These are phyloP conservation scores for Phytophthora pinifolia DNA, from an alignment of 352 stramenopile genomes.

Conservation along the genomic window DNA sequence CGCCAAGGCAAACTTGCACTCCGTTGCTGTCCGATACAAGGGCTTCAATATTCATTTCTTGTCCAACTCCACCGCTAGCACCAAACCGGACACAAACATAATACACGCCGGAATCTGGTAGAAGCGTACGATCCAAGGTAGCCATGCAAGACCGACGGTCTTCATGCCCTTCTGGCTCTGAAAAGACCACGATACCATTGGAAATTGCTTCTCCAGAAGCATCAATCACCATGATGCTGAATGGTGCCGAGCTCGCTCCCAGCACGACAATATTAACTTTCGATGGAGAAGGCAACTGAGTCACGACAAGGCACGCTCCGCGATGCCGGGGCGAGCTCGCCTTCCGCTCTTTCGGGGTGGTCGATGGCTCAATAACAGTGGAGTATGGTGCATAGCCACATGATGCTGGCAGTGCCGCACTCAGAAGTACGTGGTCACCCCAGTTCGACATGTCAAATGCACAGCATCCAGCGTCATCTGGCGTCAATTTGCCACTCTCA, in stretches of 20 bases:
- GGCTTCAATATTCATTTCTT: slow-evolving; percentile 31
- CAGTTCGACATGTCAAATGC: slow-evolving; percentile 67
- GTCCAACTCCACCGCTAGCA: not conserved
- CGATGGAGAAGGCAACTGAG: slow-evolving; percentile 17
- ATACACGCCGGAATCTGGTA: slow-evolving; percentile 1
- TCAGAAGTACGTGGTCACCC: slow-evolving; percentile 46
- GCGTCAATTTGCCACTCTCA: slow-evolving; percentile 31
- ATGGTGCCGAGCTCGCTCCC: not conserved
- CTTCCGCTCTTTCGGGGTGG: not conserved
- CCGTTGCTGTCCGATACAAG: slow-evolving; percentile 34
- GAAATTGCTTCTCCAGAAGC: slow-evolving; percentile 6
- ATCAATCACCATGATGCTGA: slow-evolving; percentile 7
- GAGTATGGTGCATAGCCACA: slow-evolving; percentile 41
- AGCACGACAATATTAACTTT: slow-evolving; percentile 20
- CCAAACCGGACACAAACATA: slow-evolving; percentile 26
- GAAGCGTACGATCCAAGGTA: slow-evolving; percentile 6
- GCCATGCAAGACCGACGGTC: not conserved
- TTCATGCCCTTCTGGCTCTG: slow-evolving; percentile 4
- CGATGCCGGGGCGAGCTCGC: not conserved
- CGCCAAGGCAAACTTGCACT: slow-evolving; percentile 41
- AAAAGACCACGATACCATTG: not conserved
- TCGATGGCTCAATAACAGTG: slow-evolving; percentile 26
- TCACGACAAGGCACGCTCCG: slow-evolving; percentile 23
- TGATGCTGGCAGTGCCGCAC: slow-evolving; percentile 10
- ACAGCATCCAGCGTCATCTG: slow-evolving; percentile 49